Base-by-base conservation (phyloP, 2,329 filamentous ascomycete species). In the Myriosclerotinia curreyana region DNA sequence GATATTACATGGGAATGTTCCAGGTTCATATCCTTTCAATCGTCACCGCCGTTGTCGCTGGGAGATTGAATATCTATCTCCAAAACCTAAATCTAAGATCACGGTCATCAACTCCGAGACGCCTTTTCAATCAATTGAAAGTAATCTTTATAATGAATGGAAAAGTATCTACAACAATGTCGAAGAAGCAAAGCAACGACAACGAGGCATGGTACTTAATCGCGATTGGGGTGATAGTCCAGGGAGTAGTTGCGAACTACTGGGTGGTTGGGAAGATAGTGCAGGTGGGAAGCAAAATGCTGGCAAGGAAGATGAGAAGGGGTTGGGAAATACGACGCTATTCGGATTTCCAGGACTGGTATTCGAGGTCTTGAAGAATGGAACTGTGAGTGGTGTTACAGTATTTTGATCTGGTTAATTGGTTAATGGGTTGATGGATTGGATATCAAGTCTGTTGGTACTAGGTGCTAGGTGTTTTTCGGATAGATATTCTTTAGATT, bases 21-120 rank as follows among this genome's bases (percentile, higher is more conserved):
- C 95, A 0, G 95, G 95, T 0, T 96, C 92, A 1, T 98, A 97
- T 75, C 91, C 94, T 14, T 99, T 99, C 79, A 98, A 99, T 76
- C 86, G 95, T 5, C 92, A 98, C 75, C 87, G 94, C 22, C 86
- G 95, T 66, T 92, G 91, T 71, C 86, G 93, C 49, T 99, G 95
- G 95, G 86, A 87, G 60, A 87, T 96, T 60, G 76, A 78, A 52
- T 88, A 88, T 69, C 77, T 87, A 17, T 64, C 61, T 34, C 34
- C 31, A 5, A 69, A 79, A 5, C 74, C 79, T 14, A 76, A 76
- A 14, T 76, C 80, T 8, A 69, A 77, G 22, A 77, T 66, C 22
- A 59, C 34, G 28, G 42, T 69, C n/a, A 65, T 74, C 7, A 70
- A 73, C 49, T 75, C 74, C 1, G 95, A 98, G 77, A 90, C 90